phyloP scores from a whole-genome alignment of 805 yeast genomes.

The Debaryomyces prosopidis region DNA sequence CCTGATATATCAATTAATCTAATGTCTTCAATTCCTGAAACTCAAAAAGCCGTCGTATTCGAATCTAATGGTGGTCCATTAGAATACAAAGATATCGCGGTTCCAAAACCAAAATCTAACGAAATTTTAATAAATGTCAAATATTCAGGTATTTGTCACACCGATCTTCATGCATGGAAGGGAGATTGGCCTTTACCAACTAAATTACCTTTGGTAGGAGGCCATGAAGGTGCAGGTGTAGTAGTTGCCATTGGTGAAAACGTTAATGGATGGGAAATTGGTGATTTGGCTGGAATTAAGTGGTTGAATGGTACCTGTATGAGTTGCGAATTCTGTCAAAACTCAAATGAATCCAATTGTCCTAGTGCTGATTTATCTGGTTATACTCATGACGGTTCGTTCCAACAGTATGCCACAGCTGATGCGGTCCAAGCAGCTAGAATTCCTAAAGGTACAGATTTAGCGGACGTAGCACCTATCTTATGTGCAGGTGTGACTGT shows the following conservation, averaged over 20 bases:
- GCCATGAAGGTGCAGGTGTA: conserved; percentile 51
- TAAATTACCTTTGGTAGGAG: conserved; percentile 48
- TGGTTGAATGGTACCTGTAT: conserved; percentile 49
- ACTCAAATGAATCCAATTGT: conserved; percentile 53
- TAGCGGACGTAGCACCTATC: conserved; percentile 59
- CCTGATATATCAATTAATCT: neutral
- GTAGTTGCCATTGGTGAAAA: conserved; percentile 44
- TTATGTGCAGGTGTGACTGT: conserved; percentile 71
- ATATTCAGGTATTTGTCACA: conserved; percentile 49
- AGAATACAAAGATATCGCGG: conserved; percentile 42
- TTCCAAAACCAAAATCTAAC: conserved; percentile 40
- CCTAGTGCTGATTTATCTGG: conserved; percentile 69
- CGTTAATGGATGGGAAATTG: conserved; percentile 44
- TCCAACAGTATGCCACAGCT: conserved; percentile 68
- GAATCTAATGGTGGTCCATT: conserved; percentile 45
- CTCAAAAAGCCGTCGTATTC: conserved; percentile 45
- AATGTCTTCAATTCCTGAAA: conserved; percentile 35
- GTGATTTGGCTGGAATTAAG: conserved; percentile 46
- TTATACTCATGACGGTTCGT: conserved; percentile 71
- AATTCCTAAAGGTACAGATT: conserved; percentile 55
- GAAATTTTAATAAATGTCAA: conserved; percentile 45
- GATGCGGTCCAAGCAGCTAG: conserved; percentile 64
- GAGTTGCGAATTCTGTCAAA: conserved; percentile 43
- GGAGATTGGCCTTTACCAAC: conserved; percentile 49
- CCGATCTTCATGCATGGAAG: conserved; percentile 49